phyloP scores from a whole-genome alignment of 805 yeast genomes.

The Nakazawaea wyomingensis region DNA sequence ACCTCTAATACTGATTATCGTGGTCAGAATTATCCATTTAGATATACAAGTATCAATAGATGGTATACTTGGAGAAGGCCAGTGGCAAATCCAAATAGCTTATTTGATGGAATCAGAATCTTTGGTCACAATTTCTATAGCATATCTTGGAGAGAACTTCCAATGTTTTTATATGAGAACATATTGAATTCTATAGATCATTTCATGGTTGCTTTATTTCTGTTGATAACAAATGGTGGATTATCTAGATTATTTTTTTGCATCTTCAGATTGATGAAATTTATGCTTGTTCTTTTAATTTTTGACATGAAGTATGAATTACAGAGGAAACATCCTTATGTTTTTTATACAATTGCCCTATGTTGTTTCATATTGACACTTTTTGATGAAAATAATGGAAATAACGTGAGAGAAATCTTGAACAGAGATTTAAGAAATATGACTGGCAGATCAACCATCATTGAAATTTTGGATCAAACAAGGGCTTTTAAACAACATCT shows the following conservation, averaged over 20 bases:
- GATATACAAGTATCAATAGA: slow-evolving; percentile 4
- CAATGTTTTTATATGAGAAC: slow-evolving; percentile 2
- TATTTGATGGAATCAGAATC: slow-evolving; percentile 12
- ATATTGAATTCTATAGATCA: neutral
- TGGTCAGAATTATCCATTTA: slow-evolving; percentile 5
- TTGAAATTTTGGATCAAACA: neutral
- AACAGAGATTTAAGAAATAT: slow-evolving; percentile 1
- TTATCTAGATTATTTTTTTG: slow-evolving; percentile 4
- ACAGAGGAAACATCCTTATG: neutral
- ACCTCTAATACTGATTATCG: slow-evolving; percentile 8
- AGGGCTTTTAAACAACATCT: neutral
- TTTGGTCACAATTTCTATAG: slow-evolving; percentile 10
- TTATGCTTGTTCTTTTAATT: neutral
- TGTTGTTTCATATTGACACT: neutral
- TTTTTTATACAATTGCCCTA: neutral
- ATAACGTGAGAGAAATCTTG: slow-evolving; percentile 2
- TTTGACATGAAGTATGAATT: slow-evolving; percentile 1
- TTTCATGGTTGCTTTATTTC: neutral
- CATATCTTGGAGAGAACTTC: slow-evolving; percentile 11
- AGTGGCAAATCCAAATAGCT: neutral
- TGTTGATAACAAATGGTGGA: slow-evolving; percentile 4
- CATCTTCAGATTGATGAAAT: slow-evolving; percentile 3
- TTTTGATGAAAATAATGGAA: neutral
- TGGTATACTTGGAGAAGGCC: slow-evolving; percentile 9
- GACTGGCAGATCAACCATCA: neutral